Base-by-base conservation (phyloP, 805 yeast genomes). In the Starmerella floricola region DNA sequence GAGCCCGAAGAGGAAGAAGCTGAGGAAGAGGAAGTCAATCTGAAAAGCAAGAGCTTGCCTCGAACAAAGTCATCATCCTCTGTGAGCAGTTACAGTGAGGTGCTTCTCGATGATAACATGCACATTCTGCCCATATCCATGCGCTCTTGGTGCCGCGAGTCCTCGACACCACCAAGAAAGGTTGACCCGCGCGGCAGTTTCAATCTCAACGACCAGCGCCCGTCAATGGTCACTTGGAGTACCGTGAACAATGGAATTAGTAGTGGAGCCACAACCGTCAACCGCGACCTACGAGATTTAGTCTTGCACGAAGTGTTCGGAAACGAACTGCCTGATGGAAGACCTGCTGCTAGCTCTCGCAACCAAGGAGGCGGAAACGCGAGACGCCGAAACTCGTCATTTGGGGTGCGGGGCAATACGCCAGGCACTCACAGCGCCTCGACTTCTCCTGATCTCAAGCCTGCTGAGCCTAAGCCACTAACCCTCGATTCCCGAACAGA, bases 91-190 rank as follows among this genome's bases (percentile, higher is more conserved):
- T 47, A 36, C 21, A 41, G 49, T 20, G 95, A 85, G 55, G 97
- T 88, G n/a, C 77, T 82, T 1, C 67, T 88, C 27, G 87, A 85
- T 58, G 97, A 88, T 55, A 88, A 88, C 60, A 78, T 74, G 45
- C 98, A 88, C 60, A 87, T 88, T 42, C 78, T 88, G 26, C 95
- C 97, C 0, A 79, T 78, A 42, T 77, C 86, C 2, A 60, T 84
- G 47, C 37, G 44, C 8, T 31, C 46, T 3, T 30, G 21, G 26
- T 40, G 49, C 36, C 41, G 38, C 15, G 44, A 38, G 13, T 17
- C 41, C 4, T 12, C 12, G 3, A 28, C 5, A 28, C 35, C 21
- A 4, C 3, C 12, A 2, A 17, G 10, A 31, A 41, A 34, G 13
- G 29, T 46, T 11, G 51, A 46, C 6, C 51, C 53, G 3, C 34